phyloP scores from a whole-genome alignment of 2,329 filamentous ascomycete species.

The Fusarium euwallaceae region DNA sequence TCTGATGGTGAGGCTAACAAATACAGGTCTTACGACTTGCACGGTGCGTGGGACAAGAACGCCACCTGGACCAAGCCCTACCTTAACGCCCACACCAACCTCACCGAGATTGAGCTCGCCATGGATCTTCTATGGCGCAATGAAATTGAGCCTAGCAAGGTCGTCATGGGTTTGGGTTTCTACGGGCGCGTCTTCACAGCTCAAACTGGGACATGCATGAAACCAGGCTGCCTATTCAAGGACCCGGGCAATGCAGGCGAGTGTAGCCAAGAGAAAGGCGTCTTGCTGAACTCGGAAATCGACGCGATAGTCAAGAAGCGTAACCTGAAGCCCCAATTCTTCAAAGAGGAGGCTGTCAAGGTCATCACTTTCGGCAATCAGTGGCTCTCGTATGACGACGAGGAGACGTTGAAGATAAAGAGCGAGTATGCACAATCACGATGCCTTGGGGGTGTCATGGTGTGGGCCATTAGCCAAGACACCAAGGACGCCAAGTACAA shows the following conservation, averaged over 20 bases:
- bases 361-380: neutral
- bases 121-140: conserved; percentile 28
- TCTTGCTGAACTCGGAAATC: conserved; percentile 18
- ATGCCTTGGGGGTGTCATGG: conserved; percentile 30
- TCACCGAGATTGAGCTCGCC: conserved; percentile 26
- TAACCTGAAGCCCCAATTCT: neutral
- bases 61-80: conserved; percentile 1
- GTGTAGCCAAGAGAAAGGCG: conserved; percentile 14
- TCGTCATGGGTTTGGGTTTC: conserved; percentile 20
- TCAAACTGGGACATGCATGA: neutral
- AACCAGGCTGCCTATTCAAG: conserved; percentile 20
- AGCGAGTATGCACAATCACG: neutral
- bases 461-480: conserved; percentile 31
- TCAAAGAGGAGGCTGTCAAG: conserved; percentile 22
- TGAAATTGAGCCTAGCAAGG: conserved; percentile 8
- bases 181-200: conserved; percentile 33
- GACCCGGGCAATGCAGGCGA: neutral
- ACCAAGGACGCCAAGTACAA: conserved; percentile 17
- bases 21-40: conserved; percentile 13
- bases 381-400: conserved; percentile 26
- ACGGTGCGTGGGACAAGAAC: conserved; percentile 16
- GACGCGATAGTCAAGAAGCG: neutral
- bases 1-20: too few relatives aligned
- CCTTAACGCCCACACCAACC: conserved; percentile 33
- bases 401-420: conserved; percentile 17